Base-by-base conservation (phyloP, 1,284 basidiomycete genomes). In the Cutaneotrichosporon cavernicola region DNA sequence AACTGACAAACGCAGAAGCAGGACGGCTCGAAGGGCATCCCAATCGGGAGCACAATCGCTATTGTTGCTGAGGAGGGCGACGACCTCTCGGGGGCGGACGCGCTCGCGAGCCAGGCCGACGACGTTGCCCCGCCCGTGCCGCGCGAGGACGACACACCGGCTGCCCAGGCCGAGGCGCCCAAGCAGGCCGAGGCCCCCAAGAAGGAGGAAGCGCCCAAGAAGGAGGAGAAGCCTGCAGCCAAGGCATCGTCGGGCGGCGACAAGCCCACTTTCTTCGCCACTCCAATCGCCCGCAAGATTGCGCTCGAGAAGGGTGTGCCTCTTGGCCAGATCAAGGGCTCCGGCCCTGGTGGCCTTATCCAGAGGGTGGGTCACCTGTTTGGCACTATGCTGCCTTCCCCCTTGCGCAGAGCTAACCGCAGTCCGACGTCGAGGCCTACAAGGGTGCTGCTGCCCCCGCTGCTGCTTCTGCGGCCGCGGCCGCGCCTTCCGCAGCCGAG, bases 261-360 rank as follows among this genome's bases (percentile, higher is more conserved):
- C 76, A 89, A 88, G 72, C 78, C 78, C 47, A 74, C 72, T 64
- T 93, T 98, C 83, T 95, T 97, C 75, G 96, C 95, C 16, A 90
- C 90, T 30, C 96, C 97, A 38, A 86, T 97, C 67, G 97, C 96
- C 30, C 96, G 96, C 85, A 95, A 95, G 83, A 89, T 99, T 76
- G 97, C 97, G 38, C 84, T 97, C 51, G 96, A 99, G 80, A 89
- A 89, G 72, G 97, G 97, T 46, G 89, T 99, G 73, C 94, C 97
- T 58, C 84, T 99, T 60, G 84, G 86, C 58, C 86, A 97, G 81
- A 83, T 99, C 78, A 97, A 96, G 82, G 97, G 97, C 53, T 86
- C 92, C 57, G 97, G 97, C 65, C 97, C 97, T 36, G 86, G 90
- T 56, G 96, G 97, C 61, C 89, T 96, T 66, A 97, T 99, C 81